These are phyloP conservation scores for Cryptococcus maquisensis DNA, from an alignment of 1,284 basidiomycete species.

Conservation along the genomic window DNA sequence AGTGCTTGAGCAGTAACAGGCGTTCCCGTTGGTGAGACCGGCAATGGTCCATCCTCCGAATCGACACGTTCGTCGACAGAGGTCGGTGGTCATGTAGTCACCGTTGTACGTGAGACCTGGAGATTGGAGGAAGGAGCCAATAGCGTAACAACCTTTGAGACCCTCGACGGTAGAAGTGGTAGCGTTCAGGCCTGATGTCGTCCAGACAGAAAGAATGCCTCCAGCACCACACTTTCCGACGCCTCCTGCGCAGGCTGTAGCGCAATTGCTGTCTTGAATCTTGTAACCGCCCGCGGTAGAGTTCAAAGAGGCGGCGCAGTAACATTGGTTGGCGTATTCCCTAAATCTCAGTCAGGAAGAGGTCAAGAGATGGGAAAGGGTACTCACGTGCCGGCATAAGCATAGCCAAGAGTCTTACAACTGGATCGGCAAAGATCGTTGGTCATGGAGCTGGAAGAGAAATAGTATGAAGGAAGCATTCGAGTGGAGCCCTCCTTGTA, in stretches of 20 bases:
- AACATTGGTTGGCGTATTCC: constrained; percentile 25
- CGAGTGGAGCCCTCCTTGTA: constrained; percentile 18
- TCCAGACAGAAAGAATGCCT: constrained; percentile 8
- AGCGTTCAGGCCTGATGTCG: neutral
- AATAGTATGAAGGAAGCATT: constrained; percentile 7
- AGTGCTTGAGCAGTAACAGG: constrained; percentile 25
- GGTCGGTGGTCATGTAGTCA: constrained; percentile 6
- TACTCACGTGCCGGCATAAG: constrained; percentile 14
- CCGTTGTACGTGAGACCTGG: neutral
- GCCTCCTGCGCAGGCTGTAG: constrained; percentile 21
- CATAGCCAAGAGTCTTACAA: constrained; percentile 17
- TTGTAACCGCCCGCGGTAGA: constrained; percentile 9
- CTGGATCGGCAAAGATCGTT: constrained; percentile 14
- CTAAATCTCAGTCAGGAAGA: neutral
- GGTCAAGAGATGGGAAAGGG: neutral
- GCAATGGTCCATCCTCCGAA: constrained; percentile 12
- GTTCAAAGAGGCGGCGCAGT: constrained; percentile 12
- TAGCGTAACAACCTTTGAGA: constrained; percentile 20
- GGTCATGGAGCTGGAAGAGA: constrained; percentile 10
- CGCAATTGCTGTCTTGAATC: constrained; percentile 13
- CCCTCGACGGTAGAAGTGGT: constrained; percentile 15
- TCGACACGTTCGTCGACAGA: constrained; percentile 15
- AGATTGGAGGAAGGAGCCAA: constrained; percentile 8
- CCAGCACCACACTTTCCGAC: constrained; percentile 16
- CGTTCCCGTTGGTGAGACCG: constrained; percentile 22